Evolutionary conservation across 2,329 filamentous ascomycete species (phyloP), one percentile per base, ranked within the genome.

Genomic region (Aspergillus transmontanensis): DNA sequence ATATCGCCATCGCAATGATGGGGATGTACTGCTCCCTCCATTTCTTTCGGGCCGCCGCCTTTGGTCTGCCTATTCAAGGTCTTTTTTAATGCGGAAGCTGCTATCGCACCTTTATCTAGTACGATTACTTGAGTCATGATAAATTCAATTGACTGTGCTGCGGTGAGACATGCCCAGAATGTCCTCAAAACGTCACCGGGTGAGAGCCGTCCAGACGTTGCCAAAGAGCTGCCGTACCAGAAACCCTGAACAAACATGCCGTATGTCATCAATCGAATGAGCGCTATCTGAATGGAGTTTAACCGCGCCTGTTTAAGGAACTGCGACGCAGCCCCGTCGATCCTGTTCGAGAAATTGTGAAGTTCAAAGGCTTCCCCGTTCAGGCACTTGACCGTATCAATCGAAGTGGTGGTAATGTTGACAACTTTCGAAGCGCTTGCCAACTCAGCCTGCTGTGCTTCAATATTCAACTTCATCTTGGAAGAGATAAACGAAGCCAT

Each of bases 191-290:
- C 86, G 60, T 89, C 82, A 0, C 89, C 91, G 0, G 92, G 80
- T 12, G 81, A 83, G 14, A 87, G 79, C 0, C 83, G 75, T 1
- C 87, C 87, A 1, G 84, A 78, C 11, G 83, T 81, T 11, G 95
- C 88, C 1, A 97, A 83, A 1, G 86, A 81, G 32, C 90, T 86
- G 0, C 93, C 94, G 69, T 94, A 96, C 87, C 92, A 97, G 72
- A 98, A 97, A 0, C 93, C 94, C 62, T 93, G 86, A 0, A 96
- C 89, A 68, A 98, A 97, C 74, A 97, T 88, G 1, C 83, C 84
- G 4, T 93, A 85, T 34, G 90, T 88, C 80, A 93, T 88, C 68
- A 96, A 86, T 54, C 90, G 89, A 58, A 92, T 84, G 55, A 90
- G 86, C 0, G 89, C 89, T 72, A 91, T 88, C 72, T 97, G 93